Conservation (phyloP, 2,329 filamentous ascomycete species). For the Nectriaceae sp. region DNA sequence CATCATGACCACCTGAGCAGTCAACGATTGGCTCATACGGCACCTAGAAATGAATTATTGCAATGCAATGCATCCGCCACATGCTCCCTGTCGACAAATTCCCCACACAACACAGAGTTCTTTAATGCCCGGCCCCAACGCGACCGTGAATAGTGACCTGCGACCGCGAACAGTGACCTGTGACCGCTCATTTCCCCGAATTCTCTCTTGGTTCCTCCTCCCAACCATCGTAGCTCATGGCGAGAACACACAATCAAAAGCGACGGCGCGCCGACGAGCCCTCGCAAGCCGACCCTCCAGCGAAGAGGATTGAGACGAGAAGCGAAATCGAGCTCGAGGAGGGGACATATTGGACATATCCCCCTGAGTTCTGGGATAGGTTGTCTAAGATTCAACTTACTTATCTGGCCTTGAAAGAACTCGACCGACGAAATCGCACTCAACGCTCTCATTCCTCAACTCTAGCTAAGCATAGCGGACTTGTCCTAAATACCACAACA, state of each 20-base stretch:
- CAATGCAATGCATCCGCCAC: background rate
- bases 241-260: constrained; percentile 3
- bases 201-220: constrained; percentile 3
- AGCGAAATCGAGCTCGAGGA: background rate
- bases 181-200: background rate
- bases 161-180: background rate
- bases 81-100: background rate
- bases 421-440: constrained; percentile 4
- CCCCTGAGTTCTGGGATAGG: constrained; percentile 10
- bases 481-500: background rate
- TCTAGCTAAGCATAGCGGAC: background rate
- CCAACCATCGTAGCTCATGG: constrained; percentile 4
- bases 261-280: constrained; percentile 1
- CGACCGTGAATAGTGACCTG: constrained; percentile 1
- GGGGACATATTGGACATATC: background rate
- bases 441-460: background rate
- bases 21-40: background rate
- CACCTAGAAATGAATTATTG: background rate
- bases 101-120: background rate
- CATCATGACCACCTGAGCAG: background rate
- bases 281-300: background rate
- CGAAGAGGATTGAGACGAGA: background rate
- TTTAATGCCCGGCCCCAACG: background rate
- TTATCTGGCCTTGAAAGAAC: constrained; percentile 7
- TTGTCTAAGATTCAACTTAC: constrained; percentile 4